Base-by-base conservation (phyloP, 768 basidiomycete genomes). In the Leucosporidium yakuticum region DNA sequence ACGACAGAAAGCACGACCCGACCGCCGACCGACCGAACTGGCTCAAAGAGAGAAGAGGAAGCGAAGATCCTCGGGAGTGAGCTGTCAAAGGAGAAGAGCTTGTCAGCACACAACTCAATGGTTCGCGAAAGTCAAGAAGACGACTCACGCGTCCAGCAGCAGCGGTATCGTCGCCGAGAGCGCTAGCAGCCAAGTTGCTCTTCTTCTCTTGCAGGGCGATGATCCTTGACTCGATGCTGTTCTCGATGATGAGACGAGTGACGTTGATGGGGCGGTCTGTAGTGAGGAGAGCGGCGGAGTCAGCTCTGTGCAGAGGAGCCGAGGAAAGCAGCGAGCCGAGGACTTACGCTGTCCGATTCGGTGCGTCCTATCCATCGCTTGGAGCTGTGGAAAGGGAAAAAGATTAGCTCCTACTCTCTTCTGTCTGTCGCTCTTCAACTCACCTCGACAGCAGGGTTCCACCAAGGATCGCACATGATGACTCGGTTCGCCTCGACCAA, bases 401-500 rank as follows among this genome's bases (percentile, higher is more conserved):
- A 59, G 27, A 59, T 49, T 25, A 39, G 60, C 62, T 56, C 61
- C 34, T 31, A 29, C 9, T 6, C 54, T 6, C 51, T 19, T 36
- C 11, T 29, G 17, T 15, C 51, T 51, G 44, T 31, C 51, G 29
- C 31, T 29, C 51, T 29, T 11, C 21, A 27, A 83, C 89, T 80
- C 77, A 90, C 89, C 69, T 80, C 80, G 61, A 88, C 90, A n/a
- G 92, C 92, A 11, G 94, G 94, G 77, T 98, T 98, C 94, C 92
- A 97, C 95, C 75, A 96, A 84, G 79, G 75, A 34, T 73, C 73
- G 27, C 71, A 61, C 44, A 76, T 65, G 56, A 67, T 72, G 23
- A 70, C 68, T 2, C 68, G 44, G 2, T 53, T 63, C 5, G 68
- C 76, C 77, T 91, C 90, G 0, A 90, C 91, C 73, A 93, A 78